Percentiles rank a stretch among this genome's conserved stretches.
These are phyloP conservation scores for Filobasidium uniguttulatum DNA, from an alignment of 1,284 basidiomycete species.

Conservation along the genomic window DNA sequence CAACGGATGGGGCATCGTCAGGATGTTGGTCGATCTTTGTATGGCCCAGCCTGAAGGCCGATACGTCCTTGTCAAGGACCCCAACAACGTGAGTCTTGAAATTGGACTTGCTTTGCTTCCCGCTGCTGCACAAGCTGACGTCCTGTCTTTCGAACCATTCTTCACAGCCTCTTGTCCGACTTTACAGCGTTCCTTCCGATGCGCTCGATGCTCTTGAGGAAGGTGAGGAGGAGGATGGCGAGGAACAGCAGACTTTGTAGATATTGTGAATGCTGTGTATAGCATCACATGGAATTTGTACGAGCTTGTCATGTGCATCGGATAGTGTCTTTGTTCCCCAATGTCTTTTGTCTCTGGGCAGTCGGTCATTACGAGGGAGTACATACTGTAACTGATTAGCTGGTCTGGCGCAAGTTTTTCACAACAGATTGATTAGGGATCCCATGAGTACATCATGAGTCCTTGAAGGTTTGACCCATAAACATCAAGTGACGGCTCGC, in stretches of 20 bases:
- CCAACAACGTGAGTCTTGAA: constrained; percentile 63
- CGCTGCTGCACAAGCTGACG: constrained; percentile 19
- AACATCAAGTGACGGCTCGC: too few relatives aligned
- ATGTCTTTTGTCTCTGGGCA: too few relatives aligned
- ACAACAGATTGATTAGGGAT: too few relatives aligned
- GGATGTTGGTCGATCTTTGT: constrained; percentile 79
- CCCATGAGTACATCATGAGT: too few relatives aligned
- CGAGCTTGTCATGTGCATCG: too few relatives aligned
- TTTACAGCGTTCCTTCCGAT: constrained; percentile 79
- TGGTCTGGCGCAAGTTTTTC: too few relatives aligned
- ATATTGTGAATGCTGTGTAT: constrained; percentile 1
- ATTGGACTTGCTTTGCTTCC: neutral
- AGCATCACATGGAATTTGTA: too few relatives aligned
- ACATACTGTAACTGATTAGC: too few relatives aligned
- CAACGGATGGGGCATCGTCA: constrained; percentile 98
- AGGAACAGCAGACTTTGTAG: constrained; percentile 21
- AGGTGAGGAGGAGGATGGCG: constrained; percentile 53
- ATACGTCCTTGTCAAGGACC: constrained; percentile 88
- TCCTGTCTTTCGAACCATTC: constrained; percentile 12
- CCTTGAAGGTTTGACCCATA: too few relatives aligned
- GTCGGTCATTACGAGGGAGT: too few relatives aligned
- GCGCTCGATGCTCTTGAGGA: constrained; percentile 74
- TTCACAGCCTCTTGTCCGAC: constrained; percentile 71
- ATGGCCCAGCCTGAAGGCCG: constrained; percentile 94
- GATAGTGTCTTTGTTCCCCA: too few relatives aligned